Conservation (phyloP, 2,329 filamentous ascomycete genomes). For the Botryotinia narcissicola region DNA sequence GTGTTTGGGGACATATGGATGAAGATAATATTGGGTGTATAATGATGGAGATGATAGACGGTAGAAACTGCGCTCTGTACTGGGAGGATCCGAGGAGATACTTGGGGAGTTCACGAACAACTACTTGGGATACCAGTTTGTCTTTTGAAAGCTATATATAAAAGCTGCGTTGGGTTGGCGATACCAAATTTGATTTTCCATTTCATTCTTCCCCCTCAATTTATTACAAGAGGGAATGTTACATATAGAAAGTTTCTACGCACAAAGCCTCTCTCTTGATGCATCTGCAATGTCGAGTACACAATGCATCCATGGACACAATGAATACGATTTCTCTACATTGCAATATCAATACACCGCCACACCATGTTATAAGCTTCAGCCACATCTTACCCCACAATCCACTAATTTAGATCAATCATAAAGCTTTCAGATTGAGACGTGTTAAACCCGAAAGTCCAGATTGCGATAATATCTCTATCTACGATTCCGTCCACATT, state of each 20-base stretch:
- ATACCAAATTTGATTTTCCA: neutral
- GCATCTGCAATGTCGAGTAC: neutral
- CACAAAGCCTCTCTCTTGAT: neutral
- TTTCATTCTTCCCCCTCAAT: neutral
- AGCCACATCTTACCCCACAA: slow-evolving; percentile 29
- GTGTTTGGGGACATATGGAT: neutral
- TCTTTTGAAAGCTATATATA: neutral
- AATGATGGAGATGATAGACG: neutral
- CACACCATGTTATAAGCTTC: slow-evolving; percentile 9
- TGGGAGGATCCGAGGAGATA: neutral
- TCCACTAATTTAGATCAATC: slow-evolving; percentile 21
- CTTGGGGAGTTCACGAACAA: neutral
- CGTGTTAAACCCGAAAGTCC: slow-evolving; percentile 27
- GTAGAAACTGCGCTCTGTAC: neutral
- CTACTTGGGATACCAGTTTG: slow-evolving; percentile 3
- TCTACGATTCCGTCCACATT: neutral
- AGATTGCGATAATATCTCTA: slow-evolving; percentile 9
- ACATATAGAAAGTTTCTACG: neutral
- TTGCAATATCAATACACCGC: neutral
- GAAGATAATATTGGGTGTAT: neutral
- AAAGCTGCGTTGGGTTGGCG: neutral
- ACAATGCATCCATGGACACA: neutral
- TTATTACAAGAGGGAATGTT: neutral
- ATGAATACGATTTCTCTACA: neutral
- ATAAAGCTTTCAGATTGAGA: slow-evolving; percentile 23